Evolutionary conservation across 257 asterid genomes (phyloP).

Genomic region (Solanum arcanum): DNA sequence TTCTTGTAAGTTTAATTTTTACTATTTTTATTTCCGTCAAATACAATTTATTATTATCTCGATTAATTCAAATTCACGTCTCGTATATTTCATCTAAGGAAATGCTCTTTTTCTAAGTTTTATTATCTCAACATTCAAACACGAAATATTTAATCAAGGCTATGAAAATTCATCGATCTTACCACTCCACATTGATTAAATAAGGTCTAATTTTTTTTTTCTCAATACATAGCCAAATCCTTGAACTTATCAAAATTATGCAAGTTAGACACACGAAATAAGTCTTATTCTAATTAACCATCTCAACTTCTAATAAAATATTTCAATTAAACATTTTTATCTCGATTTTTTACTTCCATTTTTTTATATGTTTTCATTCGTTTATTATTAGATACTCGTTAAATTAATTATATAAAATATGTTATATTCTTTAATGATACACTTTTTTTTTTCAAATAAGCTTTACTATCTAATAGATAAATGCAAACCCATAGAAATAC

Average conservation of each 20-base stretch:
- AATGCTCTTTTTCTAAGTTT: too few relatives aligned
- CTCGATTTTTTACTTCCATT: not conserved
- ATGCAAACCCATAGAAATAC: rapidly evolving
- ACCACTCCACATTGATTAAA: too few relatives aligned
- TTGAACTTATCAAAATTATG: not conserved
- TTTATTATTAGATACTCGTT: too few relatives aligned
- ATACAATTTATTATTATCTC: not conserved
- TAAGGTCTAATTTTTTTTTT: too few relatives aligned
- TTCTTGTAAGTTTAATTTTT: not conserved
- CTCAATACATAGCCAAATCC: not conserved
- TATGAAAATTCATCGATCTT: not conserved
- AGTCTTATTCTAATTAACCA: not conserved
- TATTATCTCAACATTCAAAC: not conserved
- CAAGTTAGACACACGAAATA: not conserved
- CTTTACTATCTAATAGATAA: too few relatives aligned
- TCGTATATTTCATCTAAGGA: not conserved
- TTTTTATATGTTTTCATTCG: not conserved
- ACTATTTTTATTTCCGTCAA: not conserved
- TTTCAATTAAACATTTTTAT: not conserved
- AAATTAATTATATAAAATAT: not conserved
- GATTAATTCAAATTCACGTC: not conserved
- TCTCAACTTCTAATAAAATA: not conserved
- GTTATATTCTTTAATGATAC: not conserved
- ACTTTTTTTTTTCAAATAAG: too few relatives aligned
- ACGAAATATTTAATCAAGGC: not conserved